Conservation (phyloP, 108 stramenopile species). For the Craspedostauros australis region DNA sequence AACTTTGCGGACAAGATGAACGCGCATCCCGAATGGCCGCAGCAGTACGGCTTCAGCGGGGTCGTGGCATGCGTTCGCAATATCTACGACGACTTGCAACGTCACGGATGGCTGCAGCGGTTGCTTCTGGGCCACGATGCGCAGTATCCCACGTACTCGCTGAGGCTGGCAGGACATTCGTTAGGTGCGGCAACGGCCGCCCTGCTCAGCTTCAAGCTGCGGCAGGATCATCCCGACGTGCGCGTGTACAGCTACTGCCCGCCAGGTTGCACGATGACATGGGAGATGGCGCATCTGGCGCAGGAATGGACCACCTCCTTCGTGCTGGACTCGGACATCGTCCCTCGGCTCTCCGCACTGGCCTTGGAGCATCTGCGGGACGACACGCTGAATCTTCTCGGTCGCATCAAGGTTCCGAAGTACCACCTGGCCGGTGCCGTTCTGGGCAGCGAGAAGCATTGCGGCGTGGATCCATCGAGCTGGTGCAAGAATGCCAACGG, state of each 20-base stretch:
- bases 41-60: conserved; percentile 86
- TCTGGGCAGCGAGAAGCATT: conserved; percentile 22
- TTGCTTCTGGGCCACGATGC: conserved; percentile 51
- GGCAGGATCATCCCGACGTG: conserved; percentile 62
- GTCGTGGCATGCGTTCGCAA: conserved; percentile 73
- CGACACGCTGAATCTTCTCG: conserved; percentile 79
- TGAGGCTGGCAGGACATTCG: conserved; percentile 89
- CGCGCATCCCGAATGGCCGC: too few relatives aligned
- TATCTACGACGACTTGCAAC: conserved; percentile 69
- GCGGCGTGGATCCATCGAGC: too few relatives aligned
- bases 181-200: conserved; percentile 91
- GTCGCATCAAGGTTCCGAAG: conserved; percentile 81
- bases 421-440: conserved; percentile 43
- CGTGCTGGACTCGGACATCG: conserved; percentile 84
- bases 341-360: conserved; percentile 75
- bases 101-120: conserved; percentile 55
- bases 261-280: conserved; percentile 85
- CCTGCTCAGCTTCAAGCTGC: conserved; percentile 80
- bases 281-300: conserved; percentile 65
- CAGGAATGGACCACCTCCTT: conserved; percentile 64
- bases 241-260: conserved; percentile 80
- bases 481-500: background rate
- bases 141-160: conserved; percentile 55
- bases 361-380: conserved; percentile 73
- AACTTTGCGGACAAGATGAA: conserved; percentile 63